Evolutionary conservation across 164 flowering plant species (phyloP), one percentile per base, ranked within the genome.

Genomic region (Macadamia integrifolia): DNA sequence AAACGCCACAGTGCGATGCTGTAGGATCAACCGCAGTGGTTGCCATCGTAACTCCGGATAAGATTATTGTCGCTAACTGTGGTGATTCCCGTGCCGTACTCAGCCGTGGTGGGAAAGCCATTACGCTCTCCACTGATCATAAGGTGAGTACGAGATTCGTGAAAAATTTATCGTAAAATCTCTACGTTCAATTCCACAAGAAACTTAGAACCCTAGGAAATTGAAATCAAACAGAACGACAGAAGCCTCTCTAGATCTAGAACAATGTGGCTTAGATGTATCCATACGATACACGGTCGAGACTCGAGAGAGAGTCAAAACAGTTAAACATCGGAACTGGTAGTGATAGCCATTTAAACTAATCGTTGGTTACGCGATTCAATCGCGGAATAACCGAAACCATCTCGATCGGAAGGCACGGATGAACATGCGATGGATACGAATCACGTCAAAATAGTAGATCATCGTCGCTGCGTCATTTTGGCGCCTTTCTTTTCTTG

Each of bases 11-110:
- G 64, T 82, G 91, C 69, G 95, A 88, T 15, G 86, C 91, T n/a
- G 96, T 87, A 4, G 98, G 98, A 65, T 90, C 98, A 1, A 88
- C 96, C 1, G 96, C 93, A 9, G 98, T 90, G 9, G 88, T 89
- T 10, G 83, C 95, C 0, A 64, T 92, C 3, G 82, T 92, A 0
- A 77, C 90, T 0, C 86, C 87, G 0, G 85, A 86, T 1, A 85
- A 85, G 66, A 84, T 92, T 66, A 58, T 92, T 32, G 89, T 90
- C 23, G 86, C 96, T 3, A 92, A 92, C 71, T 92, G 98, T 68
- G 98, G 96, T 17, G 98, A 92, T 52, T 92, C 98, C 0, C 81
- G 98, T 0, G 93, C 92, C 17, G 89, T 92, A 0, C 85, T 92
- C 12, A 82, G 88, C 70, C 85, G 98, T 1, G 76, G 75, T 59